Percentiles rank a stretch among this genome's conserved stretches.
Evolutionary conservation across 768 basidiomycete species (phyloP).

Genomic region (Tulasnella sp.): DNA sequence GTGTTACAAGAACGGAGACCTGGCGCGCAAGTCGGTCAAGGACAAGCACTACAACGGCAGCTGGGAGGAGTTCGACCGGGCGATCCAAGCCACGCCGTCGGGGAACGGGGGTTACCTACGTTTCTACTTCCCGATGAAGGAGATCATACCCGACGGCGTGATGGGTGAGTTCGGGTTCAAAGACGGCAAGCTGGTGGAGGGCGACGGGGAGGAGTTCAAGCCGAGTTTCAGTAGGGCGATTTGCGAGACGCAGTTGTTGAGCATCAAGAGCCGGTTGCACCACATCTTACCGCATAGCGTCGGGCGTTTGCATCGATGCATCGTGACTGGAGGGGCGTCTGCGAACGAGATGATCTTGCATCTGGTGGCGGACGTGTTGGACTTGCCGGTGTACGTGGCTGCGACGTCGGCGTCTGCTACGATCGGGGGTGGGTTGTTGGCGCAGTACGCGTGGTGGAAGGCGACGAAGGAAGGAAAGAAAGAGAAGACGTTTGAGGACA

Average conservation of each 20-base stretch:
- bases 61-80: slow-evolving; percentile 61
- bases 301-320: slow-evolving; percentile 46
- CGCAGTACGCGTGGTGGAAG: slow-evolving; percentile 59
- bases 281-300: slow-evolving; percentile 45
- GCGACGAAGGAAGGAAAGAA: slow-evolving; percentile 28
- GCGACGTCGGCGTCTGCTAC: slow-evolving; percentile 52
- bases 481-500: slow-evolving; percentile 46
- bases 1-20: slow-evolving; percentile 81
- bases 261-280: slow-evolving; percentile 59
- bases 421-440: slow-evolving; percentile 59
- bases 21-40: slow-evolving; percentile 67
- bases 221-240: slow-evolving; percentile 59
- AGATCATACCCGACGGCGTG: slow-evolving; percentile 77
- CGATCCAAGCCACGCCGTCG: slow-evolving; percentile 41
- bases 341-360: slow-evolving; percentile 62
- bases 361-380: slow-evolving; percentile 67
- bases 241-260: slow-evolving; percentile 75
- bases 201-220: slow-evolving; percentile 27
- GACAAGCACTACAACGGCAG: slow-evolving; percentile 46
- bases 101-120: slow-evolving; percentile 54
- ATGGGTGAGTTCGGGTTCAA: slow-evolving; percentile 59
- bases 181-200: slow-evolving; percentile 22
- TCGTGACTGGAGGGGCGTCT: slow-evolving; percentile 70
- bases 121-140: slow-evolving; percentile 73
- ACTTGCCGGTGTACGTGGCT: slow-evolving; percentile 60